phyloP scores from a whole-genome alignment of 140 eudicot genomes.

The Ambrosia hybrid region DNA sequence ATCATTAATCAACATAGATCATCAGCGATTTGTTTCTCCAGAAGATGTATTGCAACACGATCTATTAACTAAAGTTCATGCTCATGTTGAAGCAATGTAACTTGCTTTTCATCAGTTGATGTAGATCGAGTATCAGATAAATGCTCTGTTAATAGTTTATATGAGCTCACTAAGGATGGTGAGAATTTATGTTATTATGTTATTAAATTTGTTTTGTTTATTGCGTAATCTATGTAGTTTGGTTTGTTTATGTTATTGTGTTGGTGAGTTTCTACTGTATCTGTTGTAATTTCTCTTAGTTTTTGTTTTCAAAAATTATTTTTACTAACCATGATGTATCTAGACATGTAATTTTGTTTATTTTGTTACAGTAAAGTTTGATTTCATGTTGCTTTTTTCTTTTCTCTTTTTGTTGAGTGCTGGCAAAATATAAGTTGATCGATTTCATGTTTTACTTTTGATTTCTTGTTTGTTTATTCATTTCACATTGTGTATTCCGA shows the following conservation, averaged over 20 bases:
- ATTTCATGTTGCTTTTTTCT: too few relatives aligned
- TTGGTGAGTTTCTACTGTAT: not conserved
- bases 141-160: constrained; percentile 55
- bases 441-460: too few relatives aligned
- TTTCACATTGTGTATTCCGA: too few relatives aligned
- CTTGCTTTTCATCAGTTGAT: not conserved
- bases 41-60: constrained; percentile 47
- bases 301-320: not conserved
- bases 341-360: too few relatives aligned
- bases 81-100: constrained; percentile 58
- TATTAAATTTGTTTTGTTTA: too few relatives aligned
- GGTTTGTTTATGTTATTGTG: not conserved
- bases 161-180: constrained; percentile 80
- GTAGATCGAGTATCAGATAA: constrained; percentile 72
- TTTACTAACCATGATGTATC: too few relatives aligned
- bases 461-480: too few relatives aligned
- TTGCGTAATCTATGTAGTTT: not conserved
- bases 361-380: too few relatives aligned
- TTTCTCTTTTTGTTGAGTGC: too few relatives aligned
- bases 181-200: not conserved
- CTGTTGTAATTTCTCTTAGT: not conserved
- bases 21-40: constrained; percentile 26
- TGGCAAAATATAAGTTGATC: too few relatives aligned
- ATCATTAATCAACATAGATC: constrained; percentile 18
- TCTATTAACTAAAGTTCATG: constrained; percentile 47